Evolutionary conservation across 805 yeast species (phyloP), one percentile per base, ranked within the genome.

Genomic region (Candida boidinii): DNA sequence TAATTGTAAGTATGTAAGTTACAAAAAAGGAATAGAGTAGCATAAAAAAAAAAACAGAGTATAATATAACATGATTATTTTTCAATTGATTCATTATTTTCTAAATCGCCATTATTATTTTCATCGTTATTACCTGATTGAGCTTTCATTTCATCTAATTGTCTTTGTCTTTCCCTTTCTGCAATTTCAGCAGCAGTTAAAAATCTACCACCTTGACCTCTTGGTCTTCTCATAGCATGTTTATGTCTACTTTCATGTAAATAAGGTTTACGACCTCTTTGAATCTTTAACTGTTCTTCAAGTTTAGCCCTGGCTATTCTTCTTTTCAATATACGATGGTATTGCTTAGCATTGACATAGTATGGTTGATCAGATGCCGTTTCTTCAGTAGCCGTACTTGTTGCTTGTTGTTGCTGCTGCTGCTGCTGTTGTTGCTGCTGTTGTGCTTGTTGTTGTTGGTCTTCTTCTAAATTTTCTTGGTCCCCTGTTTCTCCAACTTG

Each of bases 161-260:
- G 34, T 23, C 40, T 51, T 38, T 64, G 65, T 33, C 65, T 51
- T 31, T 76, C 81, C 35, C 70, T 60, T 46, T 79, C 87, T 4
- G 84, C 86, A 34, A 82, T 81, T 48, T 82, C 92, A 9, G 95
- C 95, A 11, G 97, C 96, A 1, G 99, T 92, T 38, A 92, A 60
- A 45, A 92, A 92, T 39, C 99, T 68, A 6, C 99, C 99, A 21
- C 98, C 98, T 61, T 92, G 97, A 18, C 99, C 99, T 46, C 99
- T 75, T 12, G 98, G 97, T 54, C 99, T 73, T 53, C 97, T 73
- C 98, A 92, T 92, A 3, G 99, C 99, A 56, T 92, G 99, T 54
- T 92, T 90, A 56, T 92, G 99, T 48, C 99, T 71, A 14, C 96
- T 85, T 58, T 92, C 98, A 53, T 92, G 99, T 31, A 92, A 58